These are phyloP conservation scores for Immersiella caudata DNA, from an alignment of 495 filamentous ascomycete genomes.

Conservation along the genomic window DNA sequence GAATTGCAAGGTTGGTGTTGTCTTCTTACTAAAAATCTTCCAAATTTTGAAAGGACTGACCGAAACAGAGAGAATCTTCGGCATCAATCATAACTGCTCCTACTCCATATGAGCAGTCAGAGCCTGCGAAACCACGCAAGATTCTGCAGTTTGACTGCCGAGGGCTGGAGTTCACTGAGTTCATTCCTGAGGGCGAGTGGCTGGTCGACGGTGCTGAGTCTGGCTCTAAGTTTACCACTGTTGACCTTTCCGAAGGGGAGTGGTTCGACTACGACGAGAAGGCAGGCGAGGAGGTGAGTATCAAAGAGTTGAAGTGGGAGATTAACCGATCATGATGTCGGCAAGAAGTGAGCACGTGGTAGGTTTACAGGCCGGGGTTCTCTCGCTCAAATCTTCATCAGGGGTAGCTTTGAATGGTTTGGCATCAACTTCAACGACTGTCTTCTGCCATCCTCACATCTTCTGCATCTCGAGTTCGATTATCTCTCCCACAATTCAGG, in stretches of 20 bases:
- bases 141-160: slow-evolving; percentile 91
- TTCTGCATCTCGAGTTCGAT: no score
- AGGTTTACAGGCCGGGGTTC: no score
- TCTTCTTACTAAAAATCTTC: neutral
- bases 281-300: slow-evolving; percentile 61
- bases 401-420: no score
- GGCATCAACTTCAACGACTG: no score
- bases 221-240: slow-evolving; percentile 71
- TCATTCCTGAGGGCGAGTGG: slow-evolving; percentile 92
- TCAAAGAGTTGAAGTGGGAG: slow-evolving; percentile 90
- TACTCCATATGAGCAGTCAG: slow-evolving; percentile 64
- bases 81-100: slow-evolving; percentile 72
- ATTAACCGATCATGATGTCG: slow-evolving; percentile 63
- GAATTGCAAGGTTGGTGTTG: slow-evolving; percentile 70
- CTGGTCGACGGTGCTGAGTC: slow-evolving; percentile 80
- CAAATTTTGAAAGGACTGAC: neutral
- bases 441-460: no score
- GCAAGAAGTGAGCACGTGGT: neutral
- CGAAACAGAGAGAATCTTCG: slow-evolving; percentile 57
- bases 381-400: no score
- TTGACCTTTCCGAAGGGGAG: slow-evolving; percentile 85
- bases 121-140: slow-evolving; percentile 72
- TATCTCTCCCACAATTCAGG: no score
- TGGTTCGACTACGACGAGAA: slow-evolving; percentile 66
- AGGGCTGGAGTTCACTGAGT: slow-evolving; percentile 88